Base-by-base conservation (phyloP, 2,329 filamentous ascomycete species). In the Fusarium subtropicale region DNA sequence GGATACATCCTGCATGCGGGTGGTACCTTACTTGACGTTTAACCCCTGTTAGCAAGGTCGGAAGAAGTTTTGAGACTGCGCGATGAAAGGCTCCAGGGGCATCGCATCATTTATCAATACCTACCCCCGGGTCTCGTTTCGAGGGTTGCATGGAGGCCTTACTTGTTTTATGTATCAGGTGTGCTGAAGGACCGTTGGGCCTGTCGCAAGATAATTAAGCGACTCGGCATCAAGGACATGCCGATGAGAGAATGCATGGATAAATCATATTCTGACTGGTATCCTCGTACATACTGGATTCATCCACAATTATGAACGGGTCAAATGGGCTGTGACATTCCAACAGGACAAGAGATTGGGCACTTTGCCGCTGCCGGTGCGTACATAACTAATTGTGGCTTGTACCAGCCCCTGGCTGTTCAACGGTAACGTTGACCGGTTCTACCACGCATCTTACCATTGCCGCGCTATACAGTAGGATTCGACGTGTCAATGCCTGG, bases 361-460 rank as follows among this genome's bases (percentile, higher is more conserved):
- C 69, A 60, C 60, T 69, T 67, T 68, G 67, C 69, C 52, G 67
- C 58, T 66, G 62, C 69, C 62, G 69, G 67, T 69, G 53, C 30
- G 36, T 58, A 46, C 62, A 67, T 64, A 56, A 55, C 55, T 46
- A 42, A 28, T 33, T 28, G 58, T 67, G 61, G 64, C 60, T 69
- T 36, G 56, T 45, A 38, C 50, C 31, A 63, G 31, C 60, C 64
- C 69, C 64, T 68, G 52, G 26, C 30, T 18, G 39, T 66, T 28
- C 33, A 44, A 55, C 39, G 38, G 41, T 36, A 44, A 48, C 36
- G 55, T 57, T 56, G 55, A 60, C 67, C 66, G 44, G 52, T 36
- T 66, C 48, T 69, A 38, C 50, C 59, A 39, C 36, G 39, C 26
- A 44, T 30, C 26, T 33, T 60, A 28, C 46, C 39, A 12, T 39